These are phyloP conservation scores for Kazachstania psychrophila DNA, from an alignment of 805 yeast species.

Conservation along the genomic window DNA sequence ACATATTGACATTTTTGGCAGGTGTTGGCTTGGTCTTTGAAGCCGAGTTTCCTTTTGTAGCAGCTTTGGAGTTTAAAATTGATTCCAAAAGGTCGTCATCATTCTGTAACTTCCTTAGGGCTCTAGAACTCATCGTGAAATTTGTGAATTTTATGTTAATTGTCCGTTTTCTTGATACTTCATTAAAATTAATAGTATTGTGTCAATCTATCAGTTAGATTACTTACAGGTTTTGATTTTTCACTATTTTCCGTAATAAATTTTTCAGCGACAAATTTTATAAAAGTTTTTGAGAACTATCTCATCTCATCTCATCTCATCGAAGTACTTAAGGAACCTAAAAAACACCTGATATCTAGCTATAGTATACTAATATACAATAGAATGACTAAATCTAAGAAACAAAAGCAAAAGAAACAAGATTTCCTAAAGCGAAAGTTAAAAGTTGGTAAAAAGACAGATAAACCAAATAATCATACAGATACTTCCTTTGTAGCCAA, in stretches of 20 bases:
- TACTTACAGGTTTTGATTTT: too few relatives aligned
- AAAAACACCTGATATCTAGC: too few relatives aligned
- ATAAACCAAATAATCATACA: constrained; percentile 66
- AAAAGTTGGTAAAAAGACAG: constrained; percentile 76
- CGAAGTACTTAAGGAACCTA: too few relatives aligned
- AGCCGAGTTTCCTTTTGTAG: neutral
- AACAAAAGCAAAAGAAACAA: constrained; percentile 34
- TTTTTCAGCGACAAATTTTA: neutral
- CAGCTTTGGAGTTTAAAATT: constrained; percentile 9
- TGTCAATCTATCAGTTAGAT: too few relatives aligned
- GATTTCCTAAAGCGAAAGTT: constrained; percentile 59
- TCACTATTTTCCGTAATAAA: too few relatives aligned
- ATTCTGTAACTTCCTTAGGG: constrained; percentile 29
- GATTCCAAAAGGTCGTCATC: constrained; percentile 24
- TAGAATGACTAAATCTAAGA: constrained; percentile 29
- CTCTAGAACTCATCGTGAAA: constrained; percentile 29
- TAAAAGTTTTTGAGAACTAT: too few relatives aligned
- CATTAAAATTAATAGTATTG: too few relatives aligned
- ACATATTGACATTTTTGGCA: constrained; percentile 14
- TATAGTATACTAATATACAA: too few relatives aligned
- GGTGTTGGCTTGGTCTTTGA: constrained; percentile 2
- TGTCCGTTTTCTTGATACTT: too few relatives aligned
- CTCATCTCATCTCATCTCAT: constrained; percentile 1
- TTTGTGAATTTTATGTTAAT: neutral
- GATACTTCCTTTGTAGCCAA: constrained; percentile 79